These are phyloP conservation scores for Hypoxylon sp. DNA, from an alignment of 2,329 filamentous ascomycete species.

Conservation along the genomic window DNA sequence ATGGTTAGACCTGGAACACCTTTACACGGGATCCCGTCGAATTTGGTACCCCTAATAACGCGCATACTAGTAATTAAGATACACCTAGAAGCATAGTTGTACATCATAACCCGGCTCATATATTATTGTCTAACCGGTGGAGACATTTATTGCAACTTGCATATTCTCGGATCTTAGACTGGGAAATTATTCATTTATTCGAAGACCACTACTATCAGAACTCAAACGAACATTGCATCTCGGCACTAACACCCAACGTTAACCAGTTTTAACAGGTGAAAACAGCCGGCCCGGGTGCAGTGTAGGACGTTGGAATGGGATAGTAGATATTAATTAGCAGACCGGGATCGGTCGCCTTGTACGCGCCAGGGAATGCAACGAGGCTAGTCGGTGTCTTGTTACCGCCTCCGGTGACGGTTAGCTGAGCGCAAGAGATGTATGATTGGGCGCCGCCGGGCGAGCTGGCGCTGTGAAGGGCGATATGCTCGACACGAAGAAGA, in stretches of 20 bases:
- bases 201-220: not conserved
- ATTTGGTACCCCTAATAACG: not conserved
- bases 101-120: not conserved
- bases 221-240: not conserved
- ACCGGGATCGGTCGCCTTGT: slow-evolving; percentile 59
- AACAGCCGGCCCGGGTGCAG: slow-evolving; percentile 49
- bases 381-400: slow-evolving; percentile 56
- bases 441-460: slow-evolving; percentile 61
- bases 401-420: slow-evolving; percentile 61
- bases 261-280: slow-evolving; percentile 50
- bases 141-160: not conserved
- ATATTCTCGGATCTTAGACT: not conserved
- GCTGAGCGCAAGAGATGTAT: slow-evolving; percentile 59
- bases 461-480: slow-evolving; percentile 62
- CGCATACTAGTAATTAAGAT: not conserved
- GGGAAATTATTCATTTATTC: slow-evolving; percentile 4
- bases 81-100: no score
- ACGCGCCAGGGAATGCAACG: slow-evolving; percentile 61
- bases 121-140: not conserved
- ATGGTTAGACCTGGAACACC: not conserved
- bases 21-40: not conserved
- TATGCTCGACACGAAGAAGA: slow-evolving; percentile 64
- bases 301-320: slow-evolving; percentile 58
- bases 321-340: slow-evolving; percentile 62
- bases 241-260: not conserved